Evolutionary conservation across 306 rosid genomes (phyloP).

Genomic region (Quercus rubra): DNA sequence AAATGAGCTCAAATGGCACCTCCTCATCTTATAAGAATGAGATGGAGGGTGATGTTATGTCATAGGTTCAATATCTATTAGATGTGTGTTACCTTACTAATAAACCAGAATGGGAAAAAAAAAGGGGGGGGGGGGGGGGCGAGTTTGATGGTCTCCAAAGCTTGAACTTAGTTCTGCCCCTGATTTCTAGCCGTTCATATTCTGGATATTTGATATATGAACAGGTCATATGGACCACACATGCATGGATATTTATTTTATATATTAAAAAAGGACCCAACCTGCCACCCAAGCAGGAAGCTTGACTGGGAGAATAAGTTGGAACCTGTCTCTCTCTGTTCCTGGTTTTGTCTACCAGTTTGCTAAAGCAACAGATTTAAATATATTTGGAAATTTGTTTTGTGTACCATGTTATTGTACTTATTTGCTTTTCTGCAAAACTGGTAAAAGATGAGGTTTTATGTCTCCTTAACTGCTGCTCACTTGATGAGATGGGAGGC

Average conservation of each 20-base stretch:
- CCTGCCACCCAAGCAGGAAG: neutral
- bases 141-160: too few species aligned
- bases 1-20: neutral
- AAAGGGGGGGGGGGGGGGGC: too few species aligned
- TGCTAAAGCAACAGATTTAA: neutral
- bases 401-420: neutral
- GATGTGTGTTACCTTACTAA: too few species aligned
- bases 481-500: constrained; percentile 95
- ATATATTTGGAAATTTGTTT: neutral
- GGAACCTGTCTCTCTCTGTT: neutral
- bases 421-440: neutral
- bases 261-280: too few species aligned
- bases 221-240: neutral
- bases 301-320: neutral
- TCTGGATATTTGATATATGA: neutral
- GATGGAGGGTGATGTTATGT: too few species aligned
- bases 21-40: too few species aligned
- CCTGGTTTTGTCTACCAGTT: constrained; percentile 3
- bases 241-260: neutral
- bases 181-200: neutral
- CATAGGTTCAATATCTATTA: too few species aligned
- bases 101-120: too few species aligned
- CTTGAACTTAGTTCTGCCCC: neutral
- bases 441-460: neutral
- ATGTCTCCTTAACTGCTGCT: constrained; percentile 60